Percentiles rank a stretch among this genome's conserved stretches.
Evolutionary conservation across 805 yeast species (phyloP).

Genomic region (Saccharomycopsis vini): DNA sequence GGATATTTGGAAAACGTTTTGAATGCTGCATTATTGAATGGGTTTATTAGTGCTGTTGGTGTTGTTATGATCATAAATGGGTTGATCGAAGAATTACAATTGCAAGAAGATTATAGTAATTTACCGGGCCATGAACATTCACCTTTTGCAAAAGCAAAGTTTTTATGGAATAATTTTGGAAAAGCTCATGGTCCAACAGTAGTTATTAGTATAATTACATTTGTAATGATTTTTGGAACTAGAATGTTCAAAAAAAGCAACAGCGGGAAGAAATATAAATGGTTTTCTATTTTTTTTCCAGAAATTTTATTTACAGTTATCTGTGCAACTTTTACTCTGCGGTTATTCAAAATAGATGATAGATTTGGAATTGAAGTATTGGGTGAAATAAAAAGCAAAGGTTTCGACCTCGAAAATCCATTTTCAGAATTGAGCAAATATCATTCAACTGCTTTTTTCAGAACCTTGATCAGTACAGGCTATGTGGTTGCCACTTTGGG

Average conservation of each 20-base stretch:
- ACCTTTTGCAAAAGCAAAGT: slow-evolving; percentile 59
- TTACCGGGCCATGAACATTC: slow-evolving; percentile 53
- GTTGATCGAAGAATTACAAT: slow-evolving; percentile 61
- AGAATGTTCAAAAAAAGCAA: slow-evolving; percentile 33
- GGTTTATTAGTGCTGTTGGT: slow-evolving; percentile 83
- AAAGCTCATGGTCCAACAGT: slow-evolving; percentile 49
- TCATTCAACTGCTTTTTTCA: slow-evolving; percentile 33
- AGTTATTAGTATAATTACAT: slow-evolving; percentile 45
- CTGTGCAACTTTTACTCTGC: slow-evolving; percentile 46
- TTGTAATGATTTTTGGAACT: slow-evolving; percentile 36
- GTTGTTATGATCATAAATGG: slow-evolving; percentile 75
- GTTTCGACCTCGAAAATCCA: slow-evolving; percentile 49
- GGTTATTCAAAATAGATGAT: slow-evolving; percentile 37
- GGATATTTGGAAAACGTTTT: slow-evolving; percentile 80
- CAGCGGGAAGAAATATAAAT: slow-evolving; percentile 5
- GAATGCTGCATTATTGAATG: slow-evolving; percentile 67
- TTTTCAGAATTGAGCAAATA: slow-evolving; percentile 30
- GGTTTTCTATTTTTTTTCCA: slow-evolving; percentile 55
- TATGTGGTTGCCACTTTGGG: slow-evolving; percentile 79
- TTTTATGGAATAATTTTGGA: slow-evolving; percentile 39
- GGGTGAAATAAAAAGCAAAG: slow-evolving; percentile 53
- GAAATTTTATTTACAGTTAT: slow-evolving; percentile 76
- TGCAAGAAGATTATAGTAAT: slow-evolving; percentile 37
- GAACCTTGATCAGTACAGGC: slow-evolving; percentile 54
- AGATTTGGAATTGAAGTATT: slow-evolving; percentile 53